Conservation (phyloP, 2,329 filamentous ascomycete genomes). For the Venturia pyrina region DNA sequence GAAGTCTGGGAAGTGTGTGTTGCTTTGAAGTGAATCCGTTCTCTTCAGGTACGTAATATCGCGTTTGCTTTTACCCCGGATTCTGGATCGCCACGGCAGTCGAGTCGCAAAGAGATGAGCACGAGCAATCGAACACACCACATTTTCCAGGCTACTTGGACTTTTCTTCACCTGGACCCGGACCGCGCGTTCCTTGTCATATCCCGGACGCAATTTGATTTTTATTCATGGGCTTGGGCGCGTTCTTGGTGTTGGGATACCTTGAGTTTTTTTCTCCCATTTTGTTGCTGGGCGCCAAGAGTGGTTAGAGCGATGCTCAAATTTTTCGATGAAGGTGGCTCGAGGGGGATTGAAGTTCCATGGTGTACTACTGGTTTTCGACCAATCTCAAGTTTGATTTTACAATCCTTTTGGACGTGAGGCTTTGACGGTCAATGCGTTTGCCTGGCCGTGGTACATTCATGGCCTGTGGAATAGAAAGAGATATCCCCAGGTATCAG, state of each 20-base stretch:
- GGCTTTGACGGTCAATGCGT: background rate
- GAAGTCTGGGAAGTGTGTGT: slow-evolving; percentile 10
- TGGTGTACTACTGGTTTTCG: slow-evolving; percentile 5
- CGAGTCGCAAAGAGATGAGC: slow-evolving; percentile 1
- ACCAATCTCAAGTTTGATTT: slow-evolving; percentile 4
- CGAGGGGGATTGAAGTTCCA: background rate
- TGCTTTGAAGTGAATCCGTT: slow-evolving; percentile 9
- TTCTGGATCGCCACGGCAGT: background rate
- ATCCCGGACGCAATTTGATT: background rate
- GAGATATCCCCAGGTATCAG: background rate
- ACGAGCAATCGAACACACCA: background rate
- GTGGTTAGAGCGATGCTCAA: background rate
- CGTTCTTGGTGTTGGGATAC: background rate
- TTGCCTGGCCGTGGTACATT: background rate
- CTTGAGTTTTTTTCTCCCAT: background rate
- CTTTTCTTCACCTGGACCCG: background rate
- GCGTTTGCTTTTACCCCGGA: background rate
- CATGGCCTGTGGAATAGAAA: background rate
- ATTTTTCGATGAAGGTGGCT: background rate
- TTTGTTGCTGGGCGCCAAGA: background rate
- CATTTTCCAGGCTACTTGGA: background rate
- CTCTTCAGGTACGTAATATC: slow-evolving; percentile 3
- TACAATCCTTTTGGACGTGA: background rate
- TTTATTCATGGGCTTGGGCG: background rate
- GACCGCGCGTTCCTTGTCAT: background rate